Conservation (phyloP, 371 early-diverging fungal species). For the Batkoa obscura region DNA sequence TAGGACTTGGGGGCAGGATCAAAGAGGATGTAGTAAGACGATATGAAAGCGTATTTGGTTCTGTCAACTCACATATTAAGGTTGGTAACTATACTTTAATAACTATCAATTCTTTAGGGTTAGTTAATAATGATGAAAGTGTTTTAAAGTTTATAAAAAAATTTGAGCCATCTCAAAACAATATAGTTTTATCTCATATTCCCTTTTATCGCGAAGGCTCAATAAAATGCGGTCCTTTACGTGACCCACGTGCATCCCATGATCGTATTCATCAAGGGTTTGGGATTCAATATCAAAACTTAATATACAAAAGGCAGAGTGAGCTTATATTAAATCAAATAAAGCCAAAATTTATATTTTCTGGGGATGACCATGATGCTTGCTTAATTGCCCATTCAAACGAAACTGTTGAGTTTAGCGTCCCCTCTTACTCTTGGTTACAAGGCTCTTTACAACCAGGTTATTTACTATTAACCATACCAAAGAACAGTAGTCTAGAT, state of each 20-base stretch:
- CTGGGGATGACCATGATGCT: conserved; percentile 91
- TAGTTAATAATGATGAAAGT: neutral
- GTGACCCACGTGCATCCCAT: conserved; percentile 15
- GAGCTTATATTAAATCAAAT: conserved; percentile 30
- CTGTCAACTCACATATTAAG: conserved; percentile 33
- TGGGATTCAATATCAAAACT: conserved; percentile 75
- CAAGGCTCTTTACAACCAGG: neutral
- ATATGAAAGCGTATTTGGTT: conserved; percentile 38
- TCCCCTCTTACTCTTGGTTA: neutral
- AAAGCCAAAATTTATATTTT: conserved; percentile 49
- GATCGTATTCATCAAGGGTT: conserved; percentile 21
- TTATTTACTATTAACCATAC: neutral
- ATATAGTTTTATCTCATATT: conserved; percentile 57
- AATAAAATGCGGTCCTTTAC: conserved; percentile 41
- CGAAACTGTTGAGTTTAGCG: neutral
- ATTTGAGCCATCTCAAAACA: neutral
- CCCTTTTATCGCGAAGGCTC: conserved; percentile 45
- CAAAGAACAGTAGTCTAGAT: neutral
- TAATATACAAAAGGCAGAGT: conserved; percentile 32
- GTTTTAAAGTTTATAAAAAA: neutral
- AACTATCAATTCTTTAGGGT: conserved; percentile 37
- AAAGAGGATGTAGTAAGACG: conserved; percentile 23
- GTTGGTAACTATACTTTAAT: conserved; percentile 40
- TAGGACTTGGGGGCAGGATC: conserved; percentile 64
- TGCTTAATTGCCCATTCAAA: conserved; percentile 34